These are phyloP conservation scores for Aspergillus texensis DNA, from an alignment of 2,329 filamentous ascomycete genomes.

Conservation along the genomic window DNA sequence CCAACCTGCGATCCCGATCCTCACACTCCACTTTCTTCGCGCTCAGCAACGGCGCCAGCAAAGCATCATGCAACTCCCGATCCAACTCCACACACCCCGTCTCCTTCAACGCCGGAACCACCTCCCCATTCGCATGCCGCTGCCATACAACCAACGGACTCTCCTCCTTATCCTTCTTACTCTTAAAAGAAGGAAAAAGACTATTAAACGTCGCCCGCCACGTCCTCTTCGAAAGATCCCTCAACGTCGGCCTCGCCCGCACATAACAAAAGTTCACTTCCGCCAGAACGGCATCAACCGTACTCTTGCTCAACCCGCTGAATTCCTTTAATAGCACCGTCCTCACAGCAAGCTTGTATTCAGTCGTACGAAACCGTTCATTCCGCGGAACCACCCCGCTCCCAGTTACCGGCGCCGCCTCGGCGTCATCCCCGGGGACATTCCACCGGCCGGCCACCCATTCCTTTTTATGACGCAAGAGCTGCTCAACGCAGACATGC, in stretches of 20 bases:
- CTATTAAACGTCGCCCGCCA: conserved; percentile 50
- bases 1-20: conserved; percentile 39
- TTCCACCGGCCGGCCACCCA: conserved; percentile 53
- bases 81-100: conserved; percentile 50
- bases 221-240: conserved; percentile 45
- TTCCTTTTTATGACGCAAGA: conserved; percentile 48
- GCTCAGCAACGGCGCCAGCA: conserved; percentile 43
- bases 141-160: conserved; percentile 46
- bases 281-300: conserved; percentile 50
- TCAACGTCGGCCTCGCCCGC: conserved; percentile 46
- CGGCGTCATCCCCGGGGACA: conserved; percentile 25
- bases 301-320: conserved; percentile 45
- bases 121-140: conserved; percentile 33
- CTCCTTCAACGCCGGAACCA: conserved; percentile 39
- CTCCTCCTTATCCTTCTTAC: conserved; percentile 42
- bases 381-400: conserved; percentile 35
- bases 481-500: conserved; percentile 51
- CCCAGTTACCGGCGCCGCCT: neutral
- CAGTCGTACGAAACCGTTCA: conserved; percentile 47
- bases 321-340: conserved; percentile 47
- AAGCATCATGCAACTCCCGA: conserved; percentile 40
- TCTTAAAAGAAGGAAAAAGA: conserved; percentile 46
- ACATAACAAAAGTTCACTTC: conserved; percentile 52
- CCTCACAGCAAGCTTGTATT: conserved; percentile 47
- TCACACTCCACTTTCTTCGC: conserved; percentile 41